Evolutionary conservation across 495 filamentous ascomycete species (phyloP), one percentile per base, ranked within the genome.

Genomic region (Penicillium flavigenum): DNA sequence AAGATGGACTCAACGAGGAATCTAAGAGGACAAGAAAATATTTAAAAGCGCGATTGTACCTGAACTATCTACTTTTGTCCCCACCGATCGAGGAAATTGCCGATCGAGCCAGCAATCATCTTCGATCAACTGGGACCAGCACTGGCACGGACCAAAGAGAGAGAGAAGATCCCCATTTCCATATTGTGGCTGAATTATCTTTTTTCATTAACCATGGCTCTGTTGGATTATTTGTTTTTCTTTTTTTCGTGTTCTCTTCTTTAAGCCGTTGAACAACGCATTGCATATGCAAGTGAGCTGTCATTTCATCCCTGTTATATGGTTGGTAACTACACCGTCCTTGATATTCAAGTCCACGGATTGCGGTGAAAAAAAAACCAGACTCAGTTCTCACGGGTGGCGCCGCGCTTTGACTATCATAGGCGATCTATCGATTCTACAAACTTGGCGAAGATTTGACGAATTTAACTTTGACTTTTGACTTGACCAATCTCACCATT

Each of bases 21-120:
- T 39, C 16, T 39, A 9, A 39, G 36, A 39, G 36, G 36, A 17
- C 16, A 39, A n/a, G 3, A 39, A 17, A 2, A 26, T 41, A 29
- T 29, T 8, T 16, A 16, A 16, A 34, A 39, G 32, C 51, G 39
- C 51, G 50, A 53, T 38, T 26, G 47, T 31, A 50, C n/a, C 24
- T 42, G 51, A 44, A 39, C 53, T 55, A 38, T 55, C 53, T 55
- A 54, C 51, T 54, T 51, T 27, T 6, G 54, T 17, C 48, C 34
- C 48, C 56, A 54, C 60, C 62, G 58, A 67, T 62, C 64, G 48
- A n/a, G 31, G 12, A 20, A 47, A 27, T 55, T 27, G 53, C 44
- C 43, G 53, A 55, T 55, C 44, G 41, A 66, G 61, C 58, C 59
- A 48, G 58, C 24, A 58, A 59, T 63, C 53, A 50, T 36, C 64